Base-by-base conservation (phyloP, 495 filamentous ascomycete species). In the Talaromyces wortmannii region DNA sequence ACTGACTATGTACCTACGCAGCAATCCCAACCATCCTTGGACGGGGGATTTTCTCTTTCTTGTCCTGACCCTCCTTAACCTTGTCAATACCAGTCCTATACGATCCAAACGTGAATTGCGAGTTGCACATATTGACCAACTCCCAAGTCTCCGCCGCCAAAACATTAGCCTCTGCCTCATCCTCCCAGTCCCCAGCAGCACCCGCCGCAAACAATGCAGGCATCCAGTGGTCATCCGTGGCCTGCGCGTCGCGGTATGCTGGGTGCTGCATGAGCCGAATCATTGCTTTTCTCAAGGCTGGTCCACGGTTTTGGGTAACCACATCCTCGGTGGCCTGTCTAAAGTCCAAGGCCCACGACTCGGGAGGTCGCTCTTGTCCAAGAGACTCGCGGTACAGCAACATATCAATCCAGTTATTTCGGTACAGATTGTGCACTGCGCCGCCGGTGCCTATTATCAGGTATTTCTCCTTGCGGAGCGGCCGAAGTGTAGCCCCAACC, bases 181-280 rank as follows among this genome's bases (percentile, higher is more conserved):
- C 81, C 44, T 79, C 79, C 48, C 63, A 61, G 36, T 72, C 73
- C 8, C 79, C 81, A 17, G 67, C 73, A 7, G 74, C 69, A 15
- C 83, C 83, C 0, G 80, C 81, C 3, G 81, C 79, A 65, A 84
- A 85, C 55, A 77, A 58, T 0, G 75, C 74, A 6, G 77, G 66
- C 77, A 84, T 84, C 58, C 83, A 84, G 62, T 86, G 82, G 62
- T 85, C 83, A 59, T 86, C 82, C 0, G 82, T 84, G 8, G 70
- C 80, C 66, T 86, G 83, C 4, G 83, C 83, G 64, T 85, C 83
- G n/a, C 82, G 59, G 59, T 73, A 86, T 29, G 67, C 58, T 8
- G 82, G 82, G 58, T 82, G 75, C 64, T 85, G 82, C 82, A 84
- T 86, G 63, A 86, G 57, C 49, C 77, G 67, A 0, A 75, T 77